A percentile compares a stretch with the other conserved stretches of the same genome.
These are phyloP conservation scores for Trametes gibbosa DNA, from an alignment of 768 basidiomycete species.

Conservation along the genomic window DNA sequence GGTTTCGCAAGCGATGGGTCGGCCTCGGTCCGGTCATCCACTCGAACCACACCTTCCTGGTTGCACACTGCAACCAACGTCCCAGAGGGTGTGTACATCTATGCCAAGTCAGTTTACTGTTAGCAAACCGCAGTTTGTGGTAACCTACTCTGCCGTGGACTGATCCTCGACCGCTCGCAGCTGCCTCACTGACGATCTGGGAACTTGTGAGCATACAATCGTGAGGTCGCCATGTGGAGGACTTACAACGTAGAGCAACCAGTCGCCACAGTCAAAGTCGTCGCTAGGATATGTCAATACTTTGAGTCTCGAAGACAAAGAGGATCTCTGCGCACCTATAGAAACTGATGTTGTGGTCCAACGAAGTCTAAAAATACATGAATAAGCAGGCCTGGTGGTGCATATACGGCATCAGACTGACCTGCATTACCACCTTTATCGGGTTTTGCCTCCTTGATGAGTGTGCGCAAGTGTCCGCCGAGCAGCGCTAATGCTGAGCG, in stretches of 20 bases:
- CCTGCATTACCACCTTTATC: slow-evolving; percentile 61
- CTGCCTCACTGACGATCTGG: slow-evolving; percentile 63
- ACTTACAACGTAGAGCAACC: slow-evolving; percentile 75
- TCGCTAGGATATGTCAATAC: slow-evolving; percentile 42
- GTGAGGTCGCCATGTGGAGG: neutral
- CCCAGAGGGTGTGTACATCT: slow-evolving; percentile 72
- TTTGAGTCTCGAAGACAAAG: neutral
- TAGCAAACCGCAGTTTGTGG: no score
- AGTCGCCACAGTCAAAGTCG: slow-evolving; percentile 74
- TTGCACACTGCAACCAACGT: slow-evolving; percentile 70
- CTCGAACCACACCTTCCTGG: slow-evolving; percentile 78
- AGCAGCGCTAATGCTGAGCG: slow-evolving; percentile 54
- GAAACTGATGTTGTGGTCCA: slow-evolving; percentile 81
- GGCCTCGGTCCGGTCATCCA: slow-evolving; percentile 16
- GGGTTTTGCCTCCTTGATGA: slow-evolving; percentile 16
- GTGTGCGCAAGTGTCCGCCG: slow-evolving; percentile 48
- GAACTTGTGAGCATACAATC: neutral
- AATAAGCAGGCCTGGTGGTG: neutral
- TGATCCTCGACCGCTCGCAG: slow-evolving; percentile 64
- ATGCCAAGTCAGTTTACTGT: neutral
- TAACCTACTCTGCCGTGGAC: slow-evolving; percentile 65
- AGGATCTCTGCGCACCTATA: slow-evolving; percentile 59
- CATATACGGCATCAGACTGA: slow-evolving; percentile 34
- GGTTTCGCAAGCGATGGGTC: slow-evolving; percentile 23
- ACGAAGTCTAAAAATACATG: slow-evolving; percentile 47